phyloP scores from a whole-genome alignment of 2,329 filamentous ascomycete genomes.

The Beauveria varroae region DNA sequence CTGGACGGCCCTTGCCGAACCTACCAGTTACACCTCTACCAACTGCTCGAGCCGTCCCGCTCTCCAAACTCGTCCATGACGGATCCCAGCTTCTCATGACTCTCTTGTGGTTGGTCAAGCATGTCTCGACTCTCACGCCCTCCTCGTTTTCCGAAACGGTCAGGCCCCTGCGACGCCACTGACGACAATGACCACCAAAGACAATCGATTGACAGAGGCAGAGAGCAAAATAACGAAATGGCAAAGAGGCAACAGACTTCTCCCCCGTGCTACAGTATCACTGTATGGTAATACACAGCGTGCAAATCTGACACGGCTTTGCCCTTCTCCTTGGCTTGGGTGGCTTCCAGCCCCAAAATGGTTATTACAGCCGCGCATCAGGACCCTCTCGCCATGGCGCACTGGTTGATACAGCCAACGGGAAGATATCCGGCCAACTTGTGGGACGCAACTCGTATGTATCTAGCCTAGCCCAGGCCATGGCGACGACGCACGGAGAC shows the following conservation, averaged over 20 bases:
- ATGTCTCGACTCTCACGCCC: slow-evolving; percentile 5
- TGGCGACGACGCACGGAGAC: neutral
- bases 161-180: neutral
- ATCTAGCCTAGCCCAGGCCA: neutral
- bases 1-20: neutral
- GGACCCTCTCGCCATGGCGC: neutral
- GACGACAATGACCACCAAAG: neutral
- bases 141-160: slow-evolving; percentile 1
- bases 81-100: neutral
- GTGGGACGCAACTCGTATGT: slow-evolving; percentile 5
- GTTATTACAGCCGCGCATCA: slow-evolving; percentile 8
- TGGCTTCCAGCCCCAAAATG: slow-evolving; percentile 1
- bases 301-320: neutral
- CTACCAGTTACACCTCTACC: neutral
- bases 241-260: neutral
- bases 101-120: neutral
- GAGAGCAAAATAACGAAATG: neutral
- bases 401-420: slow-evolving; percentile 4
- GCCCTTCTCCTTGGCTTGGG: neutral
- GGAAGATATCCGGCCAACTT: slow-evolving; percentile 11
- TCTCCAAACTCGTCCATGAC: neutral
- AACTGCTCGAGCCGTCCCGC: slow-evolving; percentile 4
- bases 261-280: neutral
- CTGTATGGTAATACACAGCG: neutral
- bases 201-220: neutral